Conservation (phyloP, 305 asterid genomes). For the Fraxinus platypoda region DNA sequence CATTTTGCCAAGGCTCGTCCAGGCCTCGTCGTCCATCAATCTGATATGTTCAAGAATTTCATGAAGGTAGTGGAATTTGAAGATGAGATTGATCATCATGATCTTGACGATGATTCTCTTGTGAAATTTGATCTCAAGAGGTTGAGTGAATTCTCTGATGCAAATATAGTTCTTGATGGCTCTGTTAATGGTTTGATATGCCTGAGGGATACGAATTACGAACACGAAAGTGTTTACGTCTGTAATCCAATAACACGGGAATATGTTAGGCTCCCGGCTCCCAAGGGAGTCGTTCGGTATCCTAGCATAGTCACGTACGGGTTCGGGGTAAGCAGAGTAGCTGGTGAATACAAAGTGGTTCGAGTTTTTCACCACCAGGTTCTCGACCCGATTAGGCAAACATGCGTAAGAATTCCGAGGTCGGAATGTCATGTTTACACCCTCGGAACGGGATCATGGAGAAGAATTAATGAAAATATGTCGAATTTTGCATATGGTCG, state of each 20-base stretch:
- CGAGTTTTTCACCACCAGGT: slow-evolving; percentile 40
- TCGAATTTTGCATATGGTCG: slow-evolving; percentile 29
- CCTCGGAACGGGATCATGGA: slow-evolving; percentile 37
- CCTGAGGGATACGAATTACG: slow-evolving; percentile 29
- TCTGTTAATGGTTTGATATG: slow-evolving; percentile 52
- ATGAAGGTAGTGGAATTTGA: slow-evolving; percentile 37
- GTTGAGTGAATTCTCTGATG: slow-evolving; percentile 16
- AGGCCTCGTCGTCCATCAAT: slow-evolving; percentile 38
- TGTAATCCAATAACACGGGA: slow-evolving; percentile 59
- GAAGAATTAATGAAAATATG: slow-evolving; percentile 6
- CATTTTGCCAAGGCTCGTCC: slow-evolving; percentile 36
- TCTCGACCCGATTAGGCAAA: slow-evolving; percentile 22
- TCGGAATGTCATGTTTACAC: slow-evolving; percentile 39
- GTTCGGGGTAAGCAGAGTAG: slow-evolving; percentile 37
- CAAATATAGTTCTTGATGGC: slow-evolving; percentile 37
- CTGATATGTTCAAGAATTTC: slow-evolving; percentile 21
- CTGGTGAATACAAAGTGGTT: slow-evolving; percentile 41
- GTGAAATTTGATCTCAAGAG: slow-evolving; percentile 24
- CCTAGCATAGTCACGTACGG: slow-evolving; percentile 42
- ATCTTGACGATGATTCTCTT: slow-evolving; percentile 20
- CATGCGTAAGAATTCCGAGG: slow-evolving; percentile 16
- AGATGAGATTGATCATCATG: slow-evolving; percentile 25
- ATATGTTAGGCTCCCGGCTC: slow-evolving; percentile 35
- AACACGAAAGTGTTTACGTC: slow-evolving; percentile 34
- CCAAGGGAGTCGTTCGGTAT: slow-evolving; percentile 19